Evolutionary conservation across 495 filamentous ascomycete species (phyloP).

Genomic region (Aspergillus olivimuriae): DNA sequence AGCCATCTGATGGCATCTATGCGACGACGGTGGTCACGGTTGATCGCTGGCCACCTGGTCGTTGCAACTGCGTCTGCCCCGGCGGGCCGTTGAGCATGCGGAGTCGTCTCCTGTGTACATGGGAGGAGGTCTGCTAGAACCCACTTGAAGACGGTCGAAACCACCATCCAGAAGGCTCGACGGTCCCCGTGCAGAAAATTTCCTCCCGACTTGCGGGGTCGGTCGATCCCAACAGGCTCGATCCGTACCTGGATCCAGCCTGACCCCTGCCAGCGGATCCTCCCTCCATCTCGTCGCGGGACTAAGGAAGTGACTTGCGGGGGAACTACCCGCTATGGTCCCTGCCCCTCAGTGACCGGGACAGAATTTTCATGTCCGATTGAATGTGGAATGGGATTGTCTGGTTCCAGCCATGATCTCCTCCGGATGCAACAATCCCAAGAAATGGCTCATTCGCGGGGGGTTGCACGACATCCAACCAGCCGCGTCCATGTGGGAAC

Average conservation of each 20-base stretch:
- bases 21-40: too few species aligned
- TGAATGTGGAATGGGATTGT: neutral
- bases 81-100: too few species aligned
- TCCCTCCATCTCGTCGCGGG: too few species aligned
- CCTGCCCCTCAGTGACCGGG: too few species aligned
- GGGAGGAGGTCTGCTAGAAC: too few species aligned
- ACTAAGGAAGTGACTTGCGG: slow-evolving; percentile 15
- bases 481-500: neutral
- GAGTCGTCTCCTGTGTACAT: too few species aligned
- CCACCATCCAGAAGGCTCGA: neutral
- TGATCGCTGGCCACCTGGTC: too few species aligned
- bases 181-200: neutral
- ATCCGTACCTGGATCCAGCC: slow-evolving; percentile 18
- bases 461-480: neutral
- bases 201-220: slow-evolving; percentile 11
- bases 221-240: slow-evolving; percentile 11
- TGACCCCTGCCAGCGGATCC: too few species aligned
- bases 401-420: too few species aligned
- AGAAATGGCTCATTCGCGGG: slow-evolving; percentile 6
- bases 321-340: slow-evolving; percentile 8
- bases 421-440: slow-evolving; percentile 17
- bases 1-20: too few species aligned
- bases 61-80: too few species aligned
- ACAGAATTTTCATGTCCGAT: neutral
- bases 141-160: too few species aligned